A percentile compares a stretch with the other conserved stretches of the same genome.
These are phyloP conservation scores for Pythium chondricola DNA, from an alignment of 352 stramenopile species.

Conservation along the genomic window DNA sequence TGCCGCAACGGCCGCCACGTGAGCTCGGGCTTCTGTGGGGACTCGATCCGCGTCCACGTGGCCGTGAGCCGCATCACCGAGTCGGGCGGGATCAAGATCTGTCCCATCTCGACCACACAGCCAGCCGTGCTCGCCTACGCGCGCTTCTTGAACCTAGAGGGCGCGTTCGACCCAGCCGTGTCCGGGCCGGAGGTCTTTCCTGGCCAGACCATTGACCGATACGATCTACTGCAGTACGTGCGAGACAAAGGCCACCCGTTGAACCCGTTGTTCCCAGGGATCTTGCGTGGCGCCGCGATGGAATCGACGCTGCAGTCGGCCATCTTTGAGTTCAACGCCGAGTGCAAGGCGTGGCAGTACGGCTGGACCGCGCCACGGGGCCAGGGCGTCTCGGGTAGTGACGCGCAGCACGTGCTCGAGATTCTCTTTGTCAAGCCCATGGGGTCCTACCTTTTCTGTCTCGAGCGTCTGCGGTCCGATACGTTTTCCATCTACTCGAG, in stretches of 20 bases:
- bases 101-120: conserved; percentile 57
- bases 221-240: conserved; percentile 53
- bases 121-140: conserved; percentile 62
- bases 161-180: conserved; percentile 57
- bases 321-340: conserved; percentile 86
- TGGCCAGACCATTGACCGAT: conserved; percentile 70
- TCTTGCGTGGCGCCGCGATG: conserved; percentile 70
- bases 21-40: conserved; percentile 80
- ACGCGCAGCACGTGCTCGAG: conserved; percentile 73
- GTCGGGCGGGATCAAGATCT: conserved; percentile 78
- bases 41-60: conserved; percentile 80
- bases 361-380: conserved; percentile 76
- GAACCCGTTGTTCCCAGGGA: conserved; percentile 71
- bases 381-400: conserved; percentile 66
- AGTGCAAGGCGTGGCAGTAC: conserved; percentile 88
- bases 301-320: conserved; percentile 71
- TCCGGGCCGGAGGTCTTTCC: conserved; percentile 70
- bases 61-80: conserved; percentile 67
- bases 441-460: conserved; percentile 75
- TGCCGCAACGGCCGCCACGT: conserved; percentile 78
- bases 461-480: conserved; percentile 71
- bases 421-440: conserved; percentile 82
- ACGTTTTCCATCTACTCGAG: conserved; percentile 78
- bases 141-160: conserved; percentile 69
- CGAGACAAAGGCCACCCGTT: conserved; percentile 70